Base-by-base conservation (phyloP, 345 rosid species). In the Ailanthus altissimus region DNA sequence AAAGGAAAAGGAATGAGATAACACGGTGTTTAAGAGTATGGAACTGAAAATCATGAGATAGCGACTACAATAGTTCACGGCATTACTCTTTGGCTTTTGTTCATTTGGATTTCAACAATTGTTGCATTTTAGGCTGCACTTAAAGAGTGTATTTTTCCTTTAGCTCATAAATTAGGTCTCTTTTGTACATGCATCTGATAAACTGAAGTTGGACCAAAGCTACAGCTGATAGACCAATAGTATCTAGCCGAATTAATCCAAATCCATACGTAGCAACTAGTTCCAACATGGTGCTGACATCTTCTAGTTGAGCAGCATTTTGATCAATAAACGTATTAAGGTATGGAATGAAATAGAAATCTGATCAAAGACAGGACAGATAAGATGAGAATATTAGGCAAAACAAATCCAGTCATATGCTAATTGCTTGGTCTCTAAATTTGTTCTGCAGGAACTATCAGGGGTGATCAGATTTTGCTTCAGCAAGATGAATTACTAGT, bases 371-470 rank as follows among this genome's bases (percentile, higher is more conserved):
- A 36, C 63, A 8, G 65, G 16, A 73, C 49, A 20, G 10, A 70
- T n/a, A 70, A 50, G 47, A 36, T 46, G 3, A 25, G 10, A 18
- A 65, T 8, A 18, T 26, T 43, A 13, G 20, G 16, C 15, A 77
- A 68, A 69, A 36, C 8, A 12, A 42, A 62, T 20, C 51, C 16
- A 18, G 65, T 26, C 5, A 15, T 7, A 15, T 8, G 15, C 16
- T 4, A 57, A 66, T 15, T 47, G 23, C 36, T 32, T 9, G n/a
- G 50, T 38, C 62, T 57, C 10, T 68, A 36, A 64, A 45, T 42
- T 63, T 70, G 38, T 83, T 47, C 12, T 8, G 47, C 67, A 70
- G 67, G 63, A 32, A 51, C 36, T 7, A 77, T 50, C 74, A 61
- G 65, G 68, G 66, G 26, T 21, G 25, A 54, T 47, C 38, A 73